phyloP scores from a whole-genome alignment of 192 early-diverging fungal species.

The Phlyctochytrium planicorne region DNA sequence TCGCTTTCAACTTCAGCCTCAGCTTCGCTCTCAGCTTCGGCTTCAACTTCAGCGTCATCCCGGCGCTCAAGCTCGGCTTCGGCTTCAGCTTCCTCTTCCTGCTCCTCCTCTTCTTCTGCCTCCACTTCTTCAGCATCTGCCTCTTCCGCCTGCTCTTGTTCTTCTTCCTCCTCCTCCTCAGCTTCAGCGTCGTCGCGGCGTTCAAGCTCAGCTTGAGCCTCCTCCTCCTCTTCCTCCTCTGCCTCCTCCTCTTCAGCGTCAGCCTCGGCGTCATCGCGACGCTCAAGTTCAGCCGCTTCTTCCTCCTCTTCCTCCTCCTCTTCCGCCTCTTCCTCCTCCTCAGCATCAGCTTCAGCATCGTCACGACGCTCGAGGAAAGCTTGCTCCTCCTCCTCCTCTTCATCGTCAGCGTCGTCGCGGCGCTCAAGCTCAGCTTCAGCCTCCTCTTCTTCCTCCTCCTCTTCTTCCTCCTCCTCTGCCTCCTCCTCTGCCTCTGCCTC shows the following conservation, averaged over 20 bases:
- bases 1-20: background rate
- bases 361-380: background rate
- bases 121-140: background rate
- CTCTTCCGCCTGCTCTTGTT: too few species aligned
- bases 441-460: background rate
- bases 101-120: background rate
- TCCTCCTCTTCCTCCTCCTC: background rate
- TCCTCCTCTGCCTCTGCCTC: background rate
- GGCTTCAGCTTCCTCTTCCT: background rate
- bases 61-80: too few species aligned
- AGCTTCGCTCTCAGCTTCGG: background rate
- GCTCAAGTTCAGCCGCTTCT: background rate
- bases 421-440: too few species aligned
- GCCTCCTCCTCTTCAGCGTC: background rate
- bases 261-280: background rate
- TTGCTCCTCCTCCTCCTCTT: slow-evolving; percentile 1
- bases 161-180: background rate
- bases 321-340: background rate
- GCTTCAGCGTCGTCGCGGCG: too few species aligned
- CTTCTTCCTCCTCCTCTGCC: background rate
- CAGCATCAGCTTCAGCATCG: background rate
- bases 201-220: too few species aligned
- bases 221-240: background rate
- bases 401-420: background rate
- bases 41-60: background rate